phyloP scores from a whole-genome alignment of 225 moss, liverwort and hornwort genomes.

The Takakia lepidozioides region DNA sequence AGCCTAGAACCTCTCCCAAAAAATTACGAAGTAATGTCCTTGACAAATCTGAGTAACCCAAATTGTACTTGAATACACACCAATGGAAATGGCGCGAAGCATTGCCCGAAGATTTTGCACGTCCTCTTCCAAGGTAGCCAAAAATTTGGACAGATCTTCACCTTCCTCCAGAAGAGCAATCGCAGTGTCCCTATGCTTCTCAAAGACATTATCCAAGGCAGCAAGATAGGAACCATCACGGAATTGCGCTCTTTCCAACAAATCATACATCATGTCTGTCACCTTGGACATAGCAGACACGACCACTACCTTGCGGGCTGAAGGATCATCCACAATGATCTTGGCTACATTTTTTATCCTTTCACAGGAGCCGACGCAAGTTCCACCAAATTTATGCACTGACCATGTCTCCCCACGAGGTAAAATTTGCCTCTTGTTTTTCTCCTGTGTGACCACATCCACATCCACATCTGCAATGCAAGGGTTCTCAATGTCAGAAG shows the following conservation, averaged over 20 bases:
- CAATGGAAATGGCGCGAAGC: slow-evolving; percentile 90
- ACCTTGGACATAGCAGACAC: slow-evolving; percentile 99
- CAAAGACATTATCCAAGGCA: slow-evolving; percentile 54
- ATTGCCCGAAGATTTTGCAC: slow-evolving; percentile 79
- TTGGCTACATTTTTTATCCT: slow-evolving; percentile 84
- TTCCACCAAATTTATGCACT: slow-evolving; percentile 95
- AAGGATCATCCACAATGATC: slow-evolving; percentile 72
- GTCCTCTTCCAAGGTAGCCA: slow-evolving; percentile 52
- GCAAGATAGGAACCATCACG: slow-evolving; percentile 63
- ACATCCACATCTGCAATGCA: slow-evolving; percentile 30
- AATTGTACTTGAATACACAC: too few species aligned
- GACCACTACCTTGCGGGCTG: slow-evolving; percentile 70
- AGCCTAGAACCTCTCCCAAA: too few species aligned
- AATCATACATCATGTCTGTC: slow-evolving; percentile 95
- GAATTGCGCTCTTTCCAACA: slow-evolving; percentile 69
- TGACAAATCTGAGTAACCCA: too few species aligned
- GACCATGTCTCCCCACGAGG: slow-evolving; percentile 80
- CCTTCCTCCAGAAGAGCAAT: slow-evolving; percentile 56
- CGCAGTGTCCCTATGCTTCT: slow-evolving; percentile 72
- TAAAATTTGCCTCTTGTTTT: slow-evolving; percentile 29
- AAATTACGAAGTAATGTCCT: too few species aligned
- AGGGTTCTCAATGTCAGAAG: background rate
- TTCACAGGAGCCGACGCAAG: slow-evolving; percentile 74
- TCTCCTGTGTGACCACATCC: slow-evolving; percentile 34
- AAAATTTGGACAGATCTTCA: slow-evolving; percentile 61